Evolutionary conservation across 345 rosid species (phyloP).

Genomic region (Microthlaspi erraticum): DNA sequence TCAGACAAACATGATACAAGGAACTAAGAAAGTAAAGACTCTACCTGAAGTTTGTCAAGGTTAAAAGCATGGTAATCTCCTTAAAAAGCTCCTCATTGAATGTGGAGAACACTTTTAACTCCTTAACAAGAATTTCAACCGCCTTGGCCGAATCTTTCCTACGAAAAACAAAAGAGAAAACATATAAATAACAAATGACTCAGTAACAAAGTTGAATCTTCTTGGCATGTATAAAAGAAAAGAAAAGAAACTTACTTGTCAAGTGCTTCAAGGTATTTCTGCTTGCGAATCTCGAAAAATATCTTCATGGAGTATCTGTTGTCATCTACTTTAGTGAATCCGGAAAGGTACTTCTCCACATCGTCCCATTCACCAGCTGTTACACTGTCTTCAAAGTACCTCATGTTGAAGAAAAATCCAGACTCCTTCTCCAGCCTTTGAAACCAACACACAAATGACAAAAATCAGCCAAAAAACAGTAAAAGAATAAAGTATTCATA

Average conservation of each 20-base stretch:
- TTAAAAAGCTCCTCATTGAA: slow-evolving; percentile 54
- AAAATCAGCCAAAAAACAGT: slow-evolving; percentile 4
- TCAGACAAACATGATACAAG: neutral
- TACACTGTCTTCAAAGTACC: slow-evolving; percentile 53
- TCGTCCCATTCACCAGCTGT: slow-evolving; percentile 60
- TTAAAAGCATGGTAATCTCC: slow-evolving; percentile 54
- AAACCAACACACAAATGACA: slow-evolving; percentile 5
- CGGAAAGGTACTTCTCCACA: slow-evolving; percentile 56
- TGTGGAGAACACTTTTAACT: slow-evolving; percentile 51
- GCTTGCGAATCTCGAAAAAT: slow-evolving; percentile 56
- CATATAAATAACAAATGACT: neutral
- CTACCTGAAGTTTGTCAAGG: slow-evolving; percentile 52
- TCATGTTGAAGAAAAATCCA: slow-evolving; percentile 56
- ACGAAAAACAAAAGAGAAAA: neutral
- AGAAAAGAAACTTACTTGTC: slow-evolving; percentile 46
- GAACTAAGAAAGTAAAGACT: neutral
- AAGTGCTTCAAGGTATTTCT: slow-evolving; percentile 56
- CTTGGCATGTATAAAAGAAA: neutral
- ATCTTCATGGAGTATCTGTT: slow-evolving; percentile 56
- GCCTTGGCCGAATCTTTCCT: slow-evolving; percentile 53
- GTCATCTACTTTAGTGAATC: slow-evolving; percentile 56
- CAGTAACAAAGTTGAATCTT: neutral
- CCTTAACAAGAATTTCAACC: slow-evolving; percentile 54
- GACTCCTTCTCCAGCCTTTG: slow-evolving; percentile 55
- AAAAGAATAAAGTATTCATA: neutral